Evolutionary conservation across 2,329 filamentous ascomycete species (phyloP).

Genomic region (Colletotrichum melonis): DNA sequence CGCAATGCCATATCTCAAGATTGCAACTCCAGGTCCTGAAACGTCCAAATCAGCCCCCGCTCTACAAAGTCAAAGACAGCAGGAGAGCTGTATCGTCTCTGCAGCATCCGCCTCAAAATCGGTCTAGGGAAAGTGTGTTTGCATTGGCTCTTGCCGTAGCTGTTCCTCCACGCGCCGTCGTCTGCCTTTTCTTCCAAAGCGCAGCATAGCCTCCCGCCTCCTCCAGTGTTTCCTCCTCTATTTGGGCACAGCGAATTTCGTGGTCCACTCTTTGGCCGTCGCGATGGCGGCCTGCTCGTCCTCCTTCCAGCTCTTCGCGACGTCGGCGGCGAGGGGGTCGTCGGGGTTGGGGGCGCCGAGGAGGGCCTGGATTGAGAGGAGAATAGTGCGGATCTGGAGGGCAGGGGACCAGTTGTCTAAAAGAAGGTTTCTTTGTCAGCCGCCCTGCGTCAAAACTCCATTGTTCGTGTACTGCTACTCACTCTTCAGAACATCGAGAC

Average conservation of each 20-base stretch:
- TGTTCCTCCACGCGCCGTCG: constrained; percentile 3
- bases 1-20: constrained; percentile 18
- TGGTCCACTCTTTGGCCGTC: constrained; percentile 93
- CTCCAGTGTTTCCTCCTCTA: neutral
- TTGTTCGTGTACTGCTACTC: constrained; percentile 45
- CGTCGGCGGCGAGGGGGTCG: constrained; percentile 97
- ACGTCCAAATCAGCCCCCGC: neutral
- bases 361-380: constrained; percentile 97
- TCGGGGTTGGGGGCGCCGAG: constrained; percentile 97
- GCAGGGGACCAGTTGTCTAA: constrained; percentile 98
- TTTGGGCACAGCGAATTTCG: constrained; percentile 75
- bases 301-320: constrained; percentile 98
- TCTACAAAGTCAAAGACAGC: constrained; percentile 18
- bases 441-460: neutral
- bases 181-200: neutral
- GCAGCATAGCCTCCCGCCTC: neutral
- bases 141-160: neutral
- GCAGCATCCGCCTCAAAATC: constrained; percentile 6
- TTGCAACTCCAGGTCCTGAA: constrained; percentile 12
- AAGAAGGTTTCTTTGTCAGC: constrained; percentile 12
- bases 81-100: neutral
- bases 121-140: neutral
- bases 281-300: constrained; percentile 92
- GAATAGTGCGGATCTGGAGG: constrained; percentile 95
- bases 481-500: constrained; percentile 98